Conservation (phyloP, 176 grass and related monocot genomes). For the Juncus inflexus region DNA sequence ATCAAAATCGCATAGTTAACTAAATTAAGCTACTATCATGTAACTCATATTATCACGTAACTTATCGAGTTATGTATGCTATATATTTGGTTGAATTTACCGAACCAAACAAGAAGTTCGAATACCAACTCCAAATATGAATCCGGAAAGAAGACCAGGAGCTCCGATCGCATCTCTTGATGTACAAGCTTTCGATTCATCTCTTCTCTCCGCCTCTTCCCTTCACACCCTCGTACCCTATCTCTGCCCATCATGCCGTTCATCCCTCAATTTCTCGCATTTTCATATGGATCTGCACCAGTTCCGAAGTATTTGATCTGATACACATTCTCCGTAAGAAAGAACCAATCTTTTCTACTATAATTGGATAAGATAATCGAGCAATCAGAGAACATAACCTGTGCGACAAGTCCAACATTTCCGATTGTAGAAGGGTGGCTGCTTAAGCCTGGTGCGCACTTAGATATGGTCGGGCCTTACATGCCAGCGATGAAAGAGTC, state of each 20-base stretch:
- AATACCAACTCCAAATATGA: too few relatives aligned
- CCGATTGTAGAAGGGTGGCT: constrained; percentile 51
- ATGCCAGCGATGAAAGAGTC: constrained; percentile 60
- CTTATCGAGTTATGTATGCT: too few relatives aligned
- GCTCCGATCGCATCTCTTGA: constrained; percentile 14
- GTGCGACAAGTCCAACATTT: constrained; percentile 59
- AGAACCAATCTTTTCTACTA: constrained; percentile 7
- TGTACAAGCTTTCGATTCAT: constrained; percentile 41
- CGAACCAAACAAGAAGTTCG: too few relatives aligned
- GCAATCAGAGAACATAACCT: constrained; percentile 61
- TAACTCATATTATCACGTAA: too few relatives aligned
- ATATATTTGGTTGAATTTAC: too few relatives aligned
- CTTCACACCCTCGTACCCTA: neutral
- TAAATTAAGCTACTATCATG: too few relatives aligned
- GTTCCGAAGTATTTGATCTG: constrained; percentile 33
- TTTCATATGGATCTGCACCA: constrained; percentile 81
- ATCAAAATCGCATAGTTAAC: too few relatives aligned
- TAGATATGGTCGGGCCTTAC: constrained; percentile 71
- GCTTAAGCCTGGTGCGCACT: constrained; percentile 51
- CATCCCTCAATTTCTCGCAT: constrained; percentile 55
- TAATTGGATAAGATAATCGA: constrained; percentile 66
- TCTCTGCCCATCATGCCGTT: constrained; percentile 54
- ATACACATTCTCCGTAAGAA: neutral
- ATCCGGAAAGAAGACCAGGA: too few relatives aligned
- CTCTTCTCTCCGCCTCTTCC: constrained; percentile 55